These are phyloP conservation scores for Spinellus fusiger DNA, from an alignment of 192 early-diverging fungal species.

Conservation along the genomic window DNA sequence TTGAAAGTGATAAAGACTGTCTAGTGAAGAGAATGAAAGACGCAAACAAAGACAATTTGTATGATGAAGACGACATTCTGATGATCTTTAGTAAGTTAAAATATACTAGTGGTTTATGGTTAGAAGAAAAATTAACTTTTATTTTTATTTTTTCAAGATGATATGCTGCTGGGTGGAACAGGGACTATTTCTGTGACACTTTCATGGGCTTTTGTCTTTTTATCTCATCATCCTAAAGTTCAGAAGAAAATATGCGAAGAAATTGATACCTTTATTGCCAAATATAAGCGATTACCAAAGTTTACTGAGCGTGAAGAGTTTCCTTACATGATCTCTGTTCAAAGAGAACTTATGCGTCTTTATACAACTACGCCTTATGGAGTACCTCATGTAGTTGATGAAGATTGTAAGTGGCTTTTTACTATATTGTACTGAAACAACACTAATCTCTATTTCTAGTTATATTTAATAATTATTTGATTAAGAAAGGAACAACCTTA, in stretches of 20 bases:
- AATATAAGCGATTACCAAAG: neutral
- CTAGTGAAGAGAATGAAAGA: neutral
- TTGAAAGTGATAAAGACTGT: neutral
- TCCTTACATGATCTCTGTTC: conserved; percentile 14
- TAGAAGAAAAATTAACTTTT: neutral
- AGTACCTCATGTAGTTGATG: conserved; percentile 5
- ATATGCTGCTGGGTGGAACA: conserved; percentile 2
- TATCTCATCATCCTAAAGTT: conserved; percentile 12
- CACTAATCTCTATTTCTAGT: conserved; percentile 35
- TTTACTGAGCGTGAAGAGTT: neutral
- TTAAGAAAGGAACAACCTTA: conserved; percentile 19
- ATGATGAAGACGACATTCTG: neutral
- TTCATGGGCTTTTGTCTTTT: conserved; percentile 1
- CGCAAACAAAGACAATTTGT: neutral
- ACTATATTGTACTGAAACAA: neutral
- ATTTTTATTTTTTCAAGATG: neutral
- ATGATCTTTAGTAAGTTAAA: neutral
- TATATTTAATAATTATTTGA: neutral
- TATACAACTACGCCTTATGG: conserved; percentile 4
- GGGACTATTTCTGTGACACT: conserved; percentile 4
- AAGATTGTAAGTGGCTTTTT: conserved; percentile 8
- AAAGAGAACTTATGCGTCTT: conserved; percentile 8
- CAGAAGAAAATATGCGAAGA: conserved; percentile 10
- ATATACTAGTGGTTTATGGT: neutral
- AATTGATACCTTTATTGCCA: conserved; percentile 4